phyloP scores from a whole-genome alignment of 257 asterid genomes.

The Solanum appendiculatum region DNA sequence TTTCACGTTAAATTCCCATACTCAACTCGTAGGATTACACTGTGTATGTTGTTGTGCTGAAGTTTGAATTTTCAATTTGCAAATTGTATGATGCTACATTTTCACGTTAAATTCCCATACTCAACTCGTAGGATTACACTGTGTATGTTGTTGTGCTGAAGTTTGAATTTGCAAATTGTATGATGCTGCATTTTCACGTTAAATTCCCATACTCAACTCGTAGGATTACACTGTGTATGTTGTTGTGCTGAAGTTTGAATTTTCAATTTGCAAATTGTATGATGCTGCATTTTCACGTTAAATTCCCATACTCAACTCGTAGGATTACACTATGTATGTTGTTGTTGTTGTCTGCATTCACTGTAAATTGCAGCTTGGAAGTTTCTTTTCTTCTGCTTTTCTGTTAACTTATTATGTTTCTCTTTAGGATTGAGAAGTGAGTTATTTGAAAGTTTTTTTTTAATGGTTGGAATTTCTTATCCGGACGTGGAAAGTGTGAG shows the following conservation, averaged over 20 bases:
- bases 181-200: neutral
- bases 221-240: neutral
- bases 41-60: neutral
- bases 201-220: neutral
- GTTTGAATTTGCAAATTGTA: neutral
- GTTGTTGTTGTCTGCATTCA: neutral
- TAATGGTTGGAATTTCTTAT: neutral
- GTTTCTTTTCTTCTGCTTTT: neutral
- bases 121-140: neutral
- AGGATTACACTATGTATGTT: too few species aligned
- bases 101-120: neutral
- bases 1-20: neutral
- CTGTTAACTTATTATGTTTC: neutral
- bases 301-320: too few species aligned
- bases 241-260: neutral
- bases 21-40: neutral
- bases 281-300: too few species aligned
- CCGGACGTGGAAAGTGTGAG: neutral
- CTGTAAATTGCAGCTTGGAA: neutral
- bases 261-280: too few species aligned
- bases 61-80: neutral
- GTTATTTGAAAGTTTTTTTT: neutral
- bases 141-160: neutral
- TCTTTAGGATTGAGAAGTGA: neutral
- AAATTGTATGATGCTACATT: neutral